Conservation (phyloP, 2,329 filamentous ascomycete species). For the Aspergillus tamarii region DNA sequence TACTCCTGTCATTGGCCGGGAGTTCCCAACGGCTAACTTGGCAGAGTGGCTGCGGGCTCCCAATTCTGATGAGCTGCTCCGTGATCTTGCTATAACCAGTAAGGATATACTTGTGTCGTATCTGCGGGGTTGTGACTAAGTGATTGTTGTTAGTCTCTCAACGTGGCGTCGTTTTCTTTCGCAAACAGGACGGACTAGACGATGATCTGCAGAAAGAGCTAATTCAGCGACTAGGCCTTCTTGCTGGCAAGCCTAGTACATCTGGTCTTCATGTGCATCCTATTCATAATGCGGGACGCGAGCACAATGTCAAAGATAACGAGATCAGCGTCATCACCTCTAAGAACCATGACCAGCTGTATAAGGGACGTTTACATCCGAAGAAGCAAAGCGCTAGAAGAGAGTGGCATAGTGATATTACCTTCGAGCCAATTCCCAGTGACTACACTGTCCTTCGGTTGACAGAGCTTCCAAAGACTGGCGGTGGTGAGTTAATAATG, state of each 20-base stretch:
- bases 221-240: constrained; percentile 52
- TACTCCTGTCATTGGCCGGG: constrained; percentile 56
- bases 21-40: constrained; percentile 49
- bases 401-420: constrained; percentile 56
- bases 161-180: constrained; percentile 59
- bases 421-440: constrained; percentile 52
- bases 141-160: constrained; percentile 47
- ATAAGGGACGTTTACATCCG: constrained; percentile 34
- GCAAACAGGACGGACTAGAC: constrained; percentile 53
- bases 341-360: constrained; percentile 42
- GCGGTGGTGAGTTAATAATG: constrained; percentile 37
- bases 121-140: background rate
- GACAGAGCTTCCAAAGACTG: constrained; percentile 46
- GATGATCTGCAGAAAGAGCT: constrained; percentile 58
- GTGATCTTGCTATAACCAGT: constrained; percentile 42
- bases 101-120: background rate
- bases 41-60: constrained; percentile 52
- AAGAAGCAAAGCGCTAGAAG: constrained; percentile 36
- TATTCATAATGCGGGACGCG: constrained; percentile 52
- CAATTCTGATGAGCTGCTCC: constrained; percentile 39
- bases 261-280: constrained; percentile 54
- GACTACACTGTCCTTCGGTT: constrained; percentile 53
- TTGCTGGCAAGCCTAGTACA: constrained; percentile 51
- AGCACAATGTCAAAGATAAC: constrained; percentile 51
- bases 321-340: constrained; percentile 56